A percentile compares a stretch with the other conserved stretches of the same genome.
Evolutionary conservation across 2,329 filamentous ascomycete genomes (phyloP).

Genomic region (Cladosporium sphaerospermum): DNA sequence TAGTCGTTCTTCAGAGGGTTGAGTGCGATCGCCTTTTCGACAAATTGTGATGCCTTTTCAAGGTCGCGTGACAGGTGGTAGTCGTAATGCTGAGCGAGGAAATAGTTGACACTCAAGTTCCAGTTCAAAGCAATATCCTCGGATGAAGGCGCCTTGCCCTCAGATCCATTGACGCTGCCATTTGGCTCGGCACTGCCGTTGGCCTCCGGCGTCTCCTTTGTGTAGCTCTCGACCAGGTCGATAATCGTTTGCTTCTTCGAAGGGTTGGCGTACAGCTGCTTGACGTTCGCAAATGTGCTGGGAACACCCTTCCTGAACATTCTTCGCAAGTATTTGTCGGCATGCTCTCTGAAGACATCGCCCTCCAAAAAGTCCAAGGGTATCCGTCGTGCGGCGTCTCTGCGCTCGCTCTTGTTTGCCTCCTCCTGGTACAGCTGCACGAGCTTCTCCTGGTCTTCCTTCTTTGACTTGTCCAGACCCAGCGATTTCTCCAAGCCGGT

Average conservation of each 20-base stretch:
- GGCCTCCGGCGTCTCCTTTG: constrained; percentile 34
- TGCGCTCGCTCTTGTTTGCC: constrained; percentile 71
- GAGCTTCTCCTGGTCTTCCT: constrained; percentile 61
- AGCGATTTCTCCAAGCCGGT: constrained; percentile 66
- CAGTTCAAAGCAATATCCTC: constrained; percentile 54
- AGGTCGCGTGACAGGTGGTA: constrained; percentile 83
- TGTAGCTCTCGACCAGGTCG: constrained; percentile 71
- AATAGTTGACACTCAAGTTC: constrained; percentile 77
- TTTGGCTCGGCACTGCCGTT: constrained; percentile 26
- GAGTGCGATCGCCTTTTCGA: constrained; percentile 75
- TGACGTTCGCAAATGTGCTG: constrained; percentile 94
- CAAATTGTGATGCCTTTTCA: constrained; percentile 70
- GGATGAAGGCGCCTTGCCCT: constrained; percentile 37
- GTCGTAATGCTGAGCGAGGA: constrained; percentile 95
- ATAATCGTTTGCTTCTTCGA: constrained; percentile 73
- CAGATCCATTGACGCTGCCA: constrained; percentile 35
- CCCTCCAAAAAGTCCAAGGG: constrained; percentile 84
- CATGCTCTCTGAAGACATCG: constrained; percentile 71
- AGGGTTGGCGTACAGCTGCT: constrained; percentile 76
- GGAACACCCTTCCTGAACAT: constrained; percentile 92
- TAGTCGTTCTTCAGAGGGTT: constrained; percentile 81
- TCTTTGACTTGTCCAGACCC: constrained; percentile 55
- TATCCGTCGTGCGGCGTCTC: constrained; percentile 77
- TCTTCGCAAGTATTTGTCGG: constrained; percentile 69
- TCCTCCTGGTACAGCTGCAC: constrained; percentile 76